phyloP scores from a whole-genome alignment of 345 rosid genomes.

The Angophora floribunda region DNA sequence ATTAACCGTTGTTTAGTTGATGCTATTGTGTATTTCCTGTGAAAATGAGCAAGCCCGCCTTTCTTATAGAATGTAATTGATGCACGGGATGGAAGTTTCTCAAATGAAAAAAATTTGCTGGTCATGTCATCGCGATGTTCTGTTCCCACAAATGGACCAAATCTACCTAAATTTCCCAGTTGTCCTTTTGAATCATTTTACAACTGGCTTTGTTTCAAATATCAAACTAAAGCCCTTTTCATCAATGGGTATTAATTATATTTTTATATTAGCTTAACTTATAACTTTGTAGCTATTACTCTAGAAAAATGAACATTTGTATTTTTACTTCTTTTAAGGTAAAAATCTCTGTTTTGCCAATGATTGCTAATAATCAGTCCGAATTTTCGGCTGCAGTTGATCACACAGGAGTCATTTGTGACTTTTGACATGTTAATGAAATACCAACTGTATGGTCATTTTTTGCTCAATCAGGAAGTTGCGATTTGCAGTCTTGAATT shows the following conservation, averaged over 20 bases:
- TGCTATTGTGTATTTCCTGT: not conserved
- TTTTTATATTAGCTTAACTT: not conserved
- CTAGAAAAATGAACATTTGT: not conserved
- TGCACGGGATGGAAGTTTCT: not conserved
- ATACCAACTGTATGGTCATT: not conserved
- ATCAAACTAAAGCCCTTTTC: not conserved
- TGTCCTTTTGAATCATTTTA: not conserved
- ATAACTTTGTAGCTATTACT: not conserved
- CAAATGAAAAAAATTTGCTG: not conserved
- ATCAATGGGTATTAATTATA: not conserved
- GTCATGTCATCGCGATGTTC: not conserved
- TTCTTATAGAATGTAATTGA: not conserved
- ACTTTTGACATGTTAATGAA: not conserved
- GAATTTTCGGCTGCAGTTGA: not conserved
- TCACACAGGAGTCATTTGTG: not conserved
- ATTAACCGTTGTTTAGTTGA: not conserved
- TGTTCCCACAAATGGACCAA: not conserved
- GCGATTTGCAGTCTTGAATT: not conserved
- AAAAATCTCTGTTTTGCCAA: not conserved
- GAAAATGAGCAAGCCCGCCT: not conserved
- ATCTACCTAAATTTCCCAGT: not conserved
- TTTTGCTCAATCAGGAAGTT: not conserved
- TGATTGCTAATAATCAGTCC: not conserved
- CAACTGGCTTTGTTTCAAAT: not conserved
- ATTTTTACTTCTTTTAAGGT: not conserved